Evolutionary conservation across 345 rosid genomes (phyloP).

Genomic region (Chamaenerion angustifolium): DNA sequence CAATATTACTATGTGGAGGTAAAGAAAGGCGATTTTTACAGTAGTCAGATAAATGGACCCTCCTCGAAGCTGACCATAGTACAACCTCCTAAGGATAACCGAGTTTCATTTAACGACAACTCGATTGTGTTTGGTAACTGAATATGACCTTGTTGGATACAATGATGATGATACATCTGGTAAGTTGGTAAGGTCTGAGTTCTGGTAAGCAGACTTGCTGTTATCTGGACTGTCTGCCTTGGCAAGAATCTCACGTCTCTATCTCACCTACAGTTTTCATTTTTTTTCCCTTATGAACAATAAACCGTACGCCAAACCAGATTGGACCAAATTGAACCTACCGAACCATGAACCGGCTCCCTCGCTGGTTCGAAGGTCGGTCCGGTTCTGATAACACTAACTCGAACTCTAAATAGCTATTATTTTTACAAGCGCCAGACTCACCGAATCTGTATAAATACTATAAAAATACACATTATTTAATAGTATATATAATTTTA

Average conservation of each 20-base stretch:
- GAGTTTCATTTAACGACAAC: slow-evolving; percentile 56
- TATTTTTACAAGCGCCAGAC: too few relatives aligned
- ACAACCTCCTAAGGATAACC: slow-evolving; percentile 20
- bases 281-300: too few relatives aligned
- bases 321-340: too few relatives aligned
- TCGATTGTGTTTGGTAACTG: slow-evolving; percentile 65
- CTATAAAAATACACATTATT: too few relatives aligned
- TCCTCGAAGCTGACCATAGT: slow-evolving; percentile 4
- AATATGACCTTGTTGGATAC: slow-evolving; percentile 72
- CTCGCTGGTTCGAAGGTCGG: too few relatives aligned
- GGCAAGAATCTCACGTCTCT: slow-evolving; percentile 57
- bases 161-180: slow-evolving; percentile 17
- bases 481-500: too few relatives aligned
- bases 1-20: slow-evolving; percentile 49
- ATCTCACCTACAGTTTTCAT: slow-evolving; percentile 18
- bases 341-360: too few relatives aligned
- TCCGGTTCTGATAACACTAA: too few relatives aligned
- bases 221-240: slow-evolving; percentile 46
- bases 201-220: slow-evolving; percentile 43
- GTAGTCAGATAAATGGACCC: slow-evolving; percentile 12
- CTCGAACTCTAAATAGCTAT: too few relatives aligned
- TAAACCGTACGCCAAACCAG: too few relatives aligned
- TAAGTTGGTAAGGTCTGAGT: slow-evolving; percentile 14
- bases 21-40: slow-evolving; percentile 12
- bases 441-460: too few relatives aligned